A percentile compares a stretch with the other conserved stretches of the same genome.
Evolutionary conservation across 352 stramenopile species (phyloP).

Genomic region (Globisporangium carolinianum): DNA sequence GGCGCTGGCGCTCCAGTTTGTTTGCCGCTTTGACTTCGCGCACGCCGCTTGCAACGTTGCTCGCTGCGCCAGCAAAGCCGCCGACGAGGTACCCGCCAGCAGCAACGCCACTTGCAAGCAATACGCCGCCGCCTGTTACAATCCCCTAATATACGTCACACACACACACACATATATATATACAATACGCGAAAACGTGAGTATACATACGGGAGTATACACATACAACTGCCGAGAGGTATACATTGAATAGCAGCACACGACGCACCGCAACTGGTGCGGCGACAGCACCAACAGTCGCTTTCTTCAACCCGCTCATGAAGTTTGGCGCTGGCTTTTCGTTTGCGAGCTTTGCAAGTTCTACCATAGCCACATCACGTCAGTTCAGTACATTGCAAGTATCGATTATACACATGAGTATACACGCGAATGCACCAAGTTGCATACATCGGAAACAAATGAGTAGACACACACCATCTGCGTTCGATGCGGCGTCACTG

Average conservation of each 20-base stretch:
- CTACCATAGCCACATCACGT: not conserved
- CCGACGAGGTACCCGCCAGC: slow-evolving; percentile 75
- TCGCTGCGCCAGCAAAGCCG: slow-evolving; percentile 72
- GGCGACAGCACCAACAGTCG: slow-evolving; percentile 71
- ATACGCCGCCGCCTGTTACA: slow-evolving; percentile 64
- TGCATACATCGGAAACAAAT: not conserved
- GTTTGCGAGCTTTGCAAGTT: slow-evolving; percentile 24
- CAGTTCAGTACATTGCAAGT: not conserved
- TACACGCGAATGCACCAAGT: not conserved
- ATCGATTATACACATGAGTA: not conserved
- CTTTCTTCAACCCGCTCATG: slow-evolving; percentile 82
- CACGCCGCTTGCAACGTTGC: slow-evolving; percentile 77
- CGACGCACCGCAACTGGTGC: slow-evolving; percentile 68
- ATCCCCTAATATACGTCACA: slow-evolving; percentile 32
- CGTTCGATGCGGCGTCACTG: slow-evolving; percentile 10
- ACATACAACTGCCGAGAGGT: not conserved
- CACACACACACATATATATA: not conserved
- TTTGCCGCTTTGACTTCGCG: slow-evolving; percentile 78
- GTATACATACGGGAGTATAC: not conserved
- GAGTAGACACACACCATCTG: slow-evolving; percentile 6
- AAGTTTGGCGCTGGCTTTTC: slow-evolving; percentile 75
- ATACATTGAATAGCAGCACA: not conserved
- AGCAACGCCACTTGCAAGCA: slow-evolving; percentile 71
- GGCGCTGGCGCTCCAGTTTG: slow-evolving; percentile 49
- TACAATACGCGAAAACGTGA: not conserved